Base-by-base conservation (phyloP, 202 grass and related monocot genomes). In the Schoenoplectus triqueter region DNA sequence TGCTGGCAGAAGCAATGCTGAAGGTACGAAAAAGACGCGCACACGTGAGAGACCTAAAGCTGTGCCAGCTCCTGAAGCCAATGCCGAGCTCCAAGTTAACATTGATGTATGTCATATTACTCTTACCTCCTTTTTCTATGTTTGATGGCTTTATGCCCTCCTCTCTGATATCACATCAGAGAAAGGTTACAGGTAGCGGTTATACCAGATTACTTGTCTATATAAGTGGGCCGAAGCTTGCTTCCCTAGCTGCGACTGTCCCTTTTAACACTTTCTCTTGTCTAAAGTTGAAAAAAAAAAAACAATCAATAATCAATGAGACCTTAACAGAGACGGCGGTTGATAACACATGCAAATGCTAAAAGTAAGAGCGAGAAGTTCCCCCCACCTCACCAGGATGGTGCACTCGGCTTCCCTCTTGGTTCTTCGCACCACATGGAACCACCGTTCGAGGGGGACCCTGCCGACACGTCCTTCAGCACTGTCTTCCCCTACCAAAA, bases 331-430 rank as follows among this genome's bases (percentile, higher is more conserved):
- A 94, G 88, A 86, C 88, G 94, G 70, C 81, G 94, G 71, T 68
- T 94, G 60, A 94, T 97, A 75, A 94, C 92, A 0, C 94, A 94
- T 81, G 89, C 88, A 68, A 97, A 97, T 86, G 92, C 94, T 0
- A 97, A 97, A 80, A 94, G 94, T 88, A 97, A 97, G 90, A 97
- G 94, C 2, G 94, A 97, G 61, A 97, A 97, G 69, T 97, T 97
- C 82, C 94, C 94, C 73, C 94, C 94, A 4, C 94, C 94, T 20
- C 94, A 97, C 59, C 94, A 94, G 61, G 94, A 97, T 51, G 94
- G 94, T 0, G 87, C 89, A 3, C 75, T 97, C 0, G 94, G 94
- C 50, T 94, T 88, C 84, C 92, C 92, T 15, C 86, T 97, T 85
- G 94, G 94, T 80, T 94, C 88, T 76, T 97, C 94, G 46, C 92